Percentiles rank a stretch among this genome's conserved stretches.
Evolutionary conservation across 2,329 filamentous ascomycete species (phyloP).

Genomic region (Pyricularia sp.): DNA sequence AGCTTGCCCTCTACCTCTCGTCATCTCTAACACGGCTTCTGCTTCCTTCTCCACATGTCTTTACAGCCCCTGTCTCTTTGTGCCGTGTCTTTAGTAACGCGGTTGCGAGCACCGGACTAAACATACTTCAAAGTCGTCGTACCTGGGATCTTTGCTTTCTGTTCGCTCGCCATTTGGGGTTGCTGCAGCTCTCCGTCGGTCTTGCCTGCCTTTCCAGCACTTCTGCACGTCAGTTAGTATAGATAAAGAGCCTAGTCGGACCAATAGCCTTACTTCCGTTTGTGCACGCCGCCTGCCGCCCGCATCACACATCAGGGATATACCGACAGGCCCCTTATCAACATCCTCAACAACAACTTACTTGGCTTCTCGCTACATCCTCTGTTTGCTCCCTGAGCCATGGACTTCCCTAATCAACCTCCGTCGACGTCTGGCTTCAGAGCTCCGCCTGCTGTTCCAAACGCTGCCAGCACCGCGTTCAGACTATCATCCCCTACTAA

Average conservation of each 20-base stretch:
- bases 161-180: not conserved
- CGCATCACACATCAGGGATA: not conserved
- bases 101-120: not conserved
- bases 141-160: not conserved
- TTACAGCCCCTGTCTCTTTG: not conserved
- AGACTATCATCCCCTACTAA: not conserved
- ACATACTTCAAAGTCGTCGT: not conserved
- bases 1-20: not conserved
- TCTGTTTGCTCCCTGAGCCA: not conserved
- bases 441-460: not conserved
- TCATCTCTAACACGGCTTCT: not conserved
- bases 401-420: not conserved
- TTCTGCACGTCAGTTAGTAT: not conserved
- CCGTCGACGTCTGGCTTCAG: not conserved
- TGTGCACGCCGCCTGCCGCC: not conserved
- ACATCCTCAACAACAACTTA: not conserved
- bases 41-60: not conserved
- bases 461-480: not conserved
- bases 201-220: not conserved
- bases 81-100: not conserved
- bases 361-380: not conserved
- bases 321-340: not conserved
- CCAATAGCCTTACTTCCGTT: not conserved
- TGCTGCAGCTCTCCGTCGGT: not conserved
- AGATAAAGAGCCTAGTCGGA: not conserved